Base-by-base conservation (phyloP, 495 filamentous ascomycete genomes). In the Amphirosellinia nigrospora region DNA sequence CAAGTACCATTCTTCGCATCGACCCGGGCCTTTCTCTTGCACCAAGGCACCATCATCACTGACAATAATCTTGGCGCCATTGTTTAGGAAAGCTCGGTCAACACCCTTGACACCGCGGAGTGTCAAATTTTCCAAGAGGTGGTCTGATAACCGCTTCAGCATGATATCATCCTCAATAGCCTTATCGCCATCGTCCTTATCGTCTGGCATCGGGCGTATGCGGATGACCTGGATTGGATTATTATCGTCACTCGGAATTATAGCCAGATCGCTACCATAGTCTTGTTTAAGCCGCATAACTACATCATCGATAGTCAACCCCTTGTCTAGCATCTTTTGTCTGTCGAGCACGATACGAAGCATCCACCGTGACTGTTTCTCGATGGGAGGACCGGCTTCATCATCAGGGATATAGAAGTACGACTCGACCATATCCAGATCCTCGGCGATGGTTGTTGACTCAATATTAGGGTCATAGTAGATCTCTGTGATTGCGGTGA, bases 181-280 rank as follows among this genome's bases (percentile, higher is more conserved):
- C 66, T 91, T 91, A 63, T 90, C 88, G 64, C 95, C 91, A 38
- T 96, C 90, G 50, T 91, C 88, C 73, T 97, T 93, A 68, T 89
- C 89, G 64, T 89, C 83, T 50, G 88, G 85, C 70, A 96, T 89
- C 74, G 96, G 91, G 64, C 96, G 93, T 55, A 98, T 91, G 78
- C 96, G 95, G 71, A 99, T 92, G 60, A 98, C 90, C 77, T 96
- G 94, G 76, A 97, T 89, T 69, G 97, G 95, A 34, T 94, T 95
- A 78, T 99, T 99, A 82, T 98, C 94, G 75, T 99, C 96, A 79
- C 93, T 96, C 85, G 97, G 98, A 53, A 99, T 93, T 48, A 99
- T 90, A 13, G 94, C 94, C 68, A 97, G 84, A 79, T 98, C 94
- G 56, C 87, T 88, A n/a, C 88, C 87, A 75, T 96, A 98, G 36